Evolutionary conservation across 176 grass and related monocot genomes (phyloP), one percentile per base, ranked within the genome.

Genomic region (Ensete glaucum): DNA sequence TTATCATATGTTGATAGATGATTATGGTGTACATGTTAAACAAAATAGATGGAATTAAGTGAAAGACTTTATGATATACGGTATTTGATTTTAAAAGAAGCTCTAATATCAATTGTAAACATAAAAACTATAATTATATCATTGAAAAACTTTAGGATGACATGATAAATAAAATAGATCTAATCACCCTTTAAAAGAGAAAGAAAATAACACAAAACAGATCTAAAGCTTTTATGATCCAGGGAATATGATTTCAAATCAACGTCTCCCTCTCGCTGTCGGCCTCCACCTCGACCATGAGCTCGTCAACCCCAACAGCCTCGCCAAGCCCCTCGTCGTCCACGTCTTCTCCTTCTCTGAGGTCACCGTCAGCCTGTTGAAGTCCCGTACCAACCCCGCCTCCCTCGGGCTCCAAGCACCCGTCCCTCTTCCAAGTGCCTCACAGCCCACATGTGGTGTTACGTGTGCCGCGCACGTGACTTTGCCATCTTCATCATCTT

Each of bases 371-470:
- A 76, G 70, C 22, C 82, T 87, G 55, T 82, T 93, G 75, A 98
- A 98, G 87, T 54, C 84, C n/a, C 70, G 69, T 26, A 83, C 89
- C 72, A 98, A 98, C 88, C 73, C 90, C 10, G 80, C 90, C 87
- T 0, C 85, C 89, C 0, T 52, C 84, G 0, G 89, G 63, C 26
- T 78, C 86, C 53, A 88, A 88, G 82, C 86, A 88, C 49, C 88
- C 93, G 82, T 98, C n/a, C 95, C 26, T 79, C 95, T 10, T 98
- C 93, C 90, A 90, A 98, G 84, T 82, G 88, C 56, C 84, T 98
- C 20, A 81, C 73, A 1, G 95, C 88, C 12, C 95, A 98, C 84
- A 74, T 98, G 67, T 98, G 95, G 90, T 82, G 84, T 8, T 82
- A 86, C 79, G 88, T 94, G 1, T 84, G 88, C 15, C 90, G 86